Evolutionary conservation across 1,139 yeast genomes (phyloP).

Genomic region (Diutina rugosa): DNA sequence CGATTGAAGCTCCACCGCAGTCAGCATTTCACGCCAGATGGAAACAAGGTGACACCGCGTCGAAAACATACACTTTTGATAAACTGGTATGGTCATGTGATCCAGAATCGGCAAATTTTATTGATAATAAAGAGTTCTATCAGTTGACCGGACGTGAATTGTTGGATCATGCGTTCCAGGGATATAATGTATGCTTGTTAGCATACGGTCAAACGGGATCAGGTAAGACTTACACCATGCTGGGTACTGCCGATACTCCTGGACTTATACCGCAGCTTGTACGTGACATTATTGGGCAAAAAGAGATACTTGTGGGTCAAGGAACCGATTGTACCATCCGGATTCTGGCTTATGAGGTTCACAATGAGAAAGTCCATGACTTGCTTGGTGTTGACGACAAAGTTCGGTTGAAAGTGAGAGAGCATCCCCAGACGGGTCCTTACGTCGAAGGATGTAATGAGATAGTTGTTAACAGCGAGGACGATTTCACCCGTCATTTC

Average conservation of each 20-base stretch:
- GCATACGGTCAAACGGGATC: slow-evolving; percentile 82
- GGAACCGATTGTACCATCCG: slow-evolving; percentile 39
- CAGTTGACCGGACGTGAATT: slow-evolving; percentile 41
- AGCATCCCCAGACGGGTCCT: slow-evolving; percentile 50
- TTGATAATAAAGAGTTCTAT: slow-evolving; percentile 39
- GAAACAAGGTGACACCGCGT: not conserved
- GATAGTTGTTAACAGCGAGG: slow-evolving; percentile 25
- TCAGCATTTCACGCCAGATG: not conserved
- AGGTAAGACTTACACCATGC: slow-evolving; percentile 67
- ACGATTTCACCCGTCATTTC: slow-evolving; percentile 32
- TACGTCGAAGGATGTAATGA: slow-evolving; percentile 56
- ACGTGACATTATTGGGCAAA: slow-evolving; percentile 36
- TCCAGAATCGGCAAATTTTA: slow-evolving; percentile 17
- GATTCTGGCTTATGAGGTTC: slow-evolving; percentile 57
- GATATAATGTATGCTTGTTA: slow-evolving; percentile 62
- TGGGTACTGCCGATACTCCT: slow-evolving; percentile 37
- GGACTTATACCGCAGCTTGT: slow-evolving; percentile 55
- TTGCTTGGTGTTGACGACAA: slow-evolving; percentile 17
- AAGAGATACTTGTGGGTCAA: slow-evolving; percentile 21
- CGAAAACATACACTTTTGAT: slow-evolving; percentile 34
- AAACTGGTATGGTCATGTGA: slow-evolving; percentile 48
- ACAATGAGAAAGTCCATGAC: slow-evolving; percentile 60
- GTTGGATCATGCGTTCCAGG: slow-evolving; percentile 50
- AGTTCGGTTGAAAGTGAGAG: slow-evolving; percentile 36
- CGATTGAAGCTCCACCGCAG: not conserved